Percentiles rank a stretch among this genome's conserved stretches.
Evolutionary conservation across 352 stramenopile genomes (phyloP).

Genomic region (Phytophthora gonapodyides): DNA sequence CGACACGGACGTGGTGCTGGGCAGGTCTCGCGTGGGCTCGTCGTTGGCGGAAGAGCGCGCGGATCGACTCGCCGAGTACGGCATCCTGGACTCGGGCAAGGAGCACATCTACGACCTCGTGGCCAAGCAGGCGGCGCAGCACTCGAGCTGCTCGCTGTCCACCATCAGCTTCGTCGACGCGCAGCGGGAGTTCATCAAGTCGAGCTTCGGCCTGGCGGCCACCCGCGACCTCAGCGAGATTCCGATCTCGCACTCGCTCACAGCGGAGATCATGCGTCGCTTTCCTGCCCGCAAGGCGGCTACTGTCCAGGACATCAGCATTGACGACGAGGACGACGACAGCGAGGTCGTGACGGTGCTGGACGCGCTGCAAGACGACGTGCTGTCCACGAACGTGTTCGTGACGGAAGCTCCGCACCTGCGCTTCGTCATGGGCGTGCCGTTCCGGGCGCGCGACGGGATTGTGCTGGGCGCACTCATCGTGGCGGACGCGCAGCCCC

Average conservation of each 20-base stretch:
- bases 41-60: constrained; percentile 46
- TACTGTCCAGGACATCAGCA: constrained; percentile 31
- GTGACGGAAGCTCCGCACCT: constrained; percentile 54
- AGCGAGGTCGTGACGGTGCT: constrained; percentile 44
- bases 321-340: constrained; percentile 35
- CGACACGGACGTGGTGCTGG: constrained; percentile 33
- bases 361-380: constrained; percentile 48
- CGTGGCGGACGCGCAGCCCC: constrained; percentile 52
- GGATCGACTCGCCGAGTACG: constrained; percentile 50
- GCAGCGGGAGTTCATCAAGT: constrained; percentile 61
- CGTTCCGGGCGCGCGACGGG: constrained; percentile 52
- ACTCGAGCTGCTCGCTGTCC: constrained; percentile 51
- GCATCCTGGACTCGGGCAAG: constrained; percentile 59
- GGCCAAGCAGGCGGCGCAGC: constrained; percentile 58
- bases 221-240: constrained; percentile 41
- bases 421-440: constrained; percentile 62
- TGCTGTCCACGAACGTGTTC: constrained; percentile 58
- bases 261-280: constrained; percentile 60
- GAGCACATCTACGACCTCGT: constrained; percentile 62
- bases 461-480: constrained; percentile 62
- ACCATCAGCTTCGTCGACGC: constrained; percentile 72
- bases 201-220: constrained; percentile 44
- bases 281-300: constrained; percentile 25
- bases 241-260: constrained; percentile 58
- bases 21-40: constrained; percentile 15